A percentile compares a stretch with the other conserved stretches of the same genome.
Evolutionary conservation across 495 filamentous ascomycete genomes (phyloP).

Genomic region (Astrothelium macrocarpum): DNA sequence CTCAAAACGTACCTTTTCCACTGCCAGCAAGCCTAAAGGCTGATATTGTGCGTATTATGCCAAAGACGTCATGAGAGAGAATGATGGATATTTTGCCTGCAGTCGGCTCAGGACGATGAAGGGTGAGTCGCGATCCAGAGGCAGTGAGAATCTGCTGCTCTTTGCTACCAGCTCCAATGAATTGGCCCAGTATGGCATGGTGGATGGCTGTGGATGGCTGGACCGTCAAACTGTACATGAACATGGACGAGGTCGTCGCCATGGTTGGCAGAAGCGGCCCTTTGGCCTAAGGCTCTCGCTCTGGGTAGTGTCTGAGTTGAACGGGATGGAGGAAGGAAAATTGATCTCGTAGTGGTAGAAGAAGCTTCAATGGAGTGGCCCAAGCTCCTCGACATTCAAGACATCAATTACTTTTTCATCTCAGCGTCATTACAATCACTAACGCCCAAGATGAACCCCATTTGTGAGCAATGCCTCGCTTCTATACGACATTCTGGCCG

Average conservation of each 20-base stretch:
- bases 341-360: too few species aligned
- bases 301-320: neutral
- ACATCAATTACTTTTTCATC: neutral
- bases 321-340: too few species aligned
- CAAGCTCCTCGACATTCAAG: neutral
- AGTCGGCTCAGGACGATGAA: conserved; percentile 57
- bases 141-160: conserved; percentile 96
- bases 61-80: conserved; percentile 87
- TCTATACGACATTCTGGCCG: neutral
- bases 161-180: conserved; percentile 66
- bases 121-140: conserved; percentile 77
- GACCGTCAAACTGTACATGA: conserved; percentile 92
- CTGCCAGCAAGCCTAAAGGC: conserved; percentile 87
- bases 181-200: conserved; percentile 86
- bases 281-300: neutral
- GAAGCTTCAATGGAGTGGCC: too few species aligned
- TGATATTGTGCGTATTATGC: conserved; percentile 79
- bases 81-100: conserved; percentile 78
- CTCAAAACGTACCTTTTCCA: conserved; percentile 71
- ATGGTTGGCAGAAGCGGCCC: conserved; percentile 49
- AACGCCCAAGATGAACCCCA: neutral
- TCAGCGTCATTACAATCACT: too few species aligned
- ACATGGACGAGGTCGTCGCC: conserved; percentile 96
- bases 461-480: conserved; percentile 6
- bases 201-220: conserved; percentile 80